phyloP scores from a whole-genome alignment of 164 flowering plant species.

The Piper longum region DNA sequence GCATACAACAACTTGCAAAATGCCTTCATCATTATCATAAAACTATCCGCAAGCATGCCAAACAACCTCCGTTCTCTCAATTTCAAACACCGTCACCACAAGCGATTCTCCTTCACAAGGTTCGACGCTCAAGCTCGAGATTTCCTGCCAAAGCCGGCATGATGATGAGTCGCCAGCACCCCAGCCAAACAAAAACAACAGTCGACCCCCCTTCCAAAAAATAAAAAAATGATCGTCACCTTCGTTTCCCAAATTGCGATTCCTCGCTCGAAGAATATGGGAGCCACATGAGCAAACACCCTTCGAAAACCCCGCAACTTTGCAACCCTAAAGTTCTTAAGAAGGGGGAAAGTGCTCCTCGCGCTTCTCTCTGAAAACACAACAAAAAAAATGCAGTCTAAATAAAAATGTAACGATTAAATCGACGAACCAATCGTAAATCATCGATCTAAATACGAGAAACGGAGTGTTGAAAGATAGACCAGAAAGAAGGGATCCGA shows the following conservation, averaged over 20 bases:
- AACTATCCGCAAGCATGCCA: background rate
- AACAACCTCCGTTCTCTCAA: constrained; percentile 55
- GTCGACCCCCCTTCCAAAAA: background rate
- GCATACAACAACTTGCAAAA: background rate
- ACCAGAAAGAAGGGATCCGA: constrained; percentile 95
- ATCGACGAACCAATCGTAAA: background rate
- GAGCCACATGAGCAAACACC: constrained; percentile 74
- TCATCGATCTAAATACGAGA: constrained; percentile 57
- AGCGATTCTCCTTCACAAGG: constrained; percentile 81
- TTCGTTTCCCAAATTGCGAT: constrained; percentile 63
- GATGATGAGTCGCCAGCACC: background rate
- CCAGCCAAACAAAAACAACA: background rate
- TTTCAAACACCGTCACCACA: constrained; percentile 73
- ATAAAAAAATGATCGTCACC: too few relatives aligned
- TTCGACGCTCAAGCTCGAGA: constrained; percentile 90
- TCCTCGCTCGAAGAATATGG: constrained; percentile 83
- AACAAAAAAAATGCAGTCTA: background rate
- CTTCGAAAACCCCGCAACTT: constrained; percentile 66
- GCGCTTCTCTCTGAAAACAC: constrained; percentile 75
- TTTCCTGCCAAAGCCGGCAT: constrained; percentile 41
- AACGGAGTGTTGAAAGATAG: background rate
- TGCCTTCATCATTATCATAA: background rate
- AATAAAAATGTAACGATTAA: background rate
- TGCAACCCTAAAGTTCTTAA: constrained; percentile 71
- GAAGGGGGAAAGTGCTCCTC: constrained; percentile 77